These are phyloP conservation scores for Zygosaccharomyces kombuchaensis DNA, from an alignment of 805 yeast genomes.

Conservation along the genomic window DNA sequence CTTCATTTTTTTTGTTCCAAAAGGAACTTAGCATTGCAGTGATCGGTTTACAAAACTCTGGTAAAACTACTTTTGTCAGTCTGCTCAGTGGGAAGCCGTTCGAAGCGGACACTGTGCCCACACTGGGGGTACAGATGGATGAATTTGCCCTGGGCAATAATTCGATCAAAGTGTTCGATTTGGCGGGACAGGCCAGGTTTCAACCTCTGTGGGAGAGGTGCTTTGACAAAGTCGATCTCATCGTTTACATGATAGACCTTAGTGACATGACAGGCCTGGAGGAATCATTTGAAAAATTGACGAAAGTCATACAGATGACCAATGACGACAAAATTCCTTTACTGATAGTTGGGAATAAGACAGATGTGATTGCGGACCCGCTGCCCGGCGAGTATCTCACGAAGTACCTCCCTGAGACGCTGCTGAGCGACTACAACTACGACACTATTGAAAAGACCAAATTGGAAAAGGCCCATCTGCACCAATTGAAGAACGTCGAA, in stretches of 20 bases:
- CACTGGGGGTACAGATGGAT: slow-evolving; percentile 19
- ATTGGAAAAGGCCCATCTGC: slow-evolving; percentile 14
- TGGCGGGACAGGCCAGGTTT: slow-evolving; percentile 24
- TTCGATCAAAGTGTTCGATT: slow-evolving; percentile 18
- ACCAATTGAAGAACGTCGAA: slow-evolving; percentile 20
- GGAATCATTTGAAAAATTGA: slow-evolving; percentile 15
- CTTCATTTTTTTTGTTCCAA: slow-evolving; percentile 17
- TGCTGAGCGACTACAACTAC: slow-evolving; percentile 18
- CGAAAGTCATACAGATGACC: slow-evolving; percentile 17
- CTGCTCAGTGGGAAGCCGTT: slow-evolving; percentile 18
- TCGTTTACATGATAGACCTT: slow-evolving; percentile 23
- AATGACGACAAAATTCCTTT: slow-evolving; percentile 21
- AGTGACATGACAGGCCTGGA: slow-evolving; percentile 19
- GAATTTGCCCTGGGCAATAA: slow-evolving; percentile 17
- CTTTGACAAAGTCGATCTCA: slow-evolving; percentile 20
- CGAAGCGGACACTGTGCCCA: slow-evolving; percentile 24
- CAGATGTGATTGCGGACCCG: slow-evolving; percentile 15
- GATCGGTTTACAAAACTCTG: slow-evolving; percentile 24
- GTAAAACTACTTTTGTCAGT: slow-evolving; percentile 20
- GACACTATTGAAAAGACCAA: slow-evolving; percentile 16
- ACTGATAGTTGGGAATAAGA: slow-evolving; percentile 22
- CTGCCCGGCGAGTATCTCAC: neutral
- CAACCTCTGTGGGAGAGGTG: slow-evolving; percentile 23
- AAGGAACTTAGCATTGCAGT: slow-evolving; percentile 21
- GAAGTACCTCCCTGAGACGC: slow-evolving; percentile 12